Base-by-base conservation (phyloP, 768 basidiomycete species). In the Termitomyces eurrhizus region DNA sequence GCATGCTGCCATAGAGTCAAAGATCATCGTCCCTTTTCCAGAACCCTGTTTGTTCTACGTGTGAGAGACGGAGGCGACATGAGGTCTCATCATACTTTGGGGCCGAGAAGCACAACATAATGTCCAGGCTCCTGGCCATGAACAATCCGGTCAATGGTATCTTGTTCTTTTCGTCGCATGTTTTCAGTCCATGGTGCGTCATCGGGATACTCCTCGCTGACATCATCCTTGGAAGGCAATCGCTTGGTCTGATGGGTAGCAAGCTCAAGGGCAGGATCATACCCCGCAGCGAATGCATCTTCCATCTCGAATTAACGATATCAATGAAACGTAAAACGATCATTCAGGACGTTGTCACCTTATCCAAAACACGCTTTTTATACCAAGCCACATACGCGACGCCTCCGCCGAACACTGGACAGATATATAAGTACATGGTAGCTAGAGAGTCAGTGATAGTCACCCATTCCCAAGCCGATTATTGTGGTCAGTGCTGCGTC, bases 21-120 rank as follows among this genome's bases (percentile, higher is more conserved):
- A 78, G 58, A 94, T 84, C 90, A 91, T 88, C 0, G 89, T 89
- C 13, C 87, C 86, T 75, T 93, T 92, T 6, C 90, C 89, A 18
- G 86, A 84, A n/a, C 92, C 89, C 85, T 89, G 29, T n/a, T 54
- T 55, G 56, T 53, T 16, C 64, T 36, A 55, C 57, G 26, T 57
- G 35, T 49, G 45, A 26, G 62, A 63, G 61, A 56, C 57, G 32
- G 18, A 7, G 49, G 57, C 32, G 50, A 57, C 32, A 46, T 35
- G 53, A 52, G 60, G 59, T 60, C n/a, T 54, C 52, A 36, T 32
- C 41, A 12, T 11, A 88, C 89, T 78, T 94, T 94, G 8, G 89
- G 83, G 1, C 90, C 92, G 50, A 94, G 77, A 35, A 93, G 72
- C 64, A 93, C 77, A 71, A 84, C 90, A 72, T 92, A 93, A 70